These are phyloP conservation scores for Paraphoma chrysanthemicola DNA, from an alignment of 2,329 filamentous ascomycete genomes.

Conservation along the genomic window DNA sequence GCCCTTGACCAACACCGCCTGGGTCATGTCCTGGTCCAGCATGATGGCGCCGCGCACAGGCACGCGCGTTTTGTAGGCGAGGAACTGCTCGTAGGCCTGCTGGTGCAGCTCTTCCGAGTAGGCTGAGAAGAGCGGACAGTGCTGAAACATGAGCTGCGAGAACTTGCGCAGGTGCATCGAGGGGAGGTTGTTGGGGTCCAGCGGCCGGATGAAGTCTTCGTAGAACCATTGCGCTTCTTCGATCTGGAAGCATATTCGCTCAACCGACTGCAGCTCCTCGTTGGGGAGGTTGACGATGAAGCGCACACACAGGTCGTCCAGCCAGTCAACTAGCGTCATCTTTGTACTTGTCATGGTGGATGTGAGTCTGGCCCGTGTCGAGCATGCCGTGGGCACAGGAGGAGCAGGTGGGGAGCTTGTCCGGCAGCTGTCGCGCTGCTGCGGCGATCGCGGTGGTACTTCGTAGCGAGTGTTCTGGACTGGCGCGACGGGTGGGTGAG, in stretches of 20 bases:
- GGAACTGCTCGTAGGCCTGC: conserved; percentile 87
- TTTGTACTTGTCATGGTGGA: conserved; percentile 72
- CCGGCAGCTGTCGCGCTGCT: conserved; percentile 16
- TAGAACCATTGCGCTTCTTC: conserved; percentile 99
- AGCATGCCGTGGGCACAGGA: conserved; percentile 62
- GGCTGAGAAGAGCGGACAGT: conserved; percentile 85
- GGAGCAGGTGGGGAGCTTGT: conserved; percentile 12
- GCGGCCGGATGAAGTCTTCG: conserved; percentile 96
- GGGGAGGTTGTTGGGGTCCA: conserved; percentile 80
- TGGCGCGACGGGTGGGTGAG: neutral
- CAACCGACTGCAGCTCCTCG: conserved; percentile 87
- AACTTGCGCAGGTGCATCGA: conserved; percentile 86
- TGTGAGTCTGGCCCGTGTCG: conserved; percentile 57
- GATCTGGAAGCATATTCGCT: conserved; percentile 96
- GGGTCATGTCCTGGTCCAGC: conserved; percentile 93
- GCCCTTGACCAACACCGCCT: conserved; percentile 90
- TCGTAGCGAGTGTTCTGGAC: conserved; percentile 20
- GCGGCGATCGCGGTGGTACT: conserved; percentile 5
- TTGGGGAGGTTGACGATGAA: conserved; percentile 97
- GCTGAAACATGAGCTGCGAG: conserved; percentile 88
- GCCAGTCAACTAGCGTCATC: conserved; percentile 92
- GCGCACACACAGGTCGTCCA: conserved; percentile 96
- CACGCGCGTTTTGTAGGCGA: conserved; percentile 92
- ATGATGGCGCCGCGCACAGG: conserved; percentile 94
- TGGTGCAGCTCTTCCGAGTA: conserved; percentile 81